Evolutionary conservation across 2,329 filamentous ascomycete genomes (phyloP), one percentile per base, ranked within the genome.

Genomic region (Volutella citrinella): DNA sequence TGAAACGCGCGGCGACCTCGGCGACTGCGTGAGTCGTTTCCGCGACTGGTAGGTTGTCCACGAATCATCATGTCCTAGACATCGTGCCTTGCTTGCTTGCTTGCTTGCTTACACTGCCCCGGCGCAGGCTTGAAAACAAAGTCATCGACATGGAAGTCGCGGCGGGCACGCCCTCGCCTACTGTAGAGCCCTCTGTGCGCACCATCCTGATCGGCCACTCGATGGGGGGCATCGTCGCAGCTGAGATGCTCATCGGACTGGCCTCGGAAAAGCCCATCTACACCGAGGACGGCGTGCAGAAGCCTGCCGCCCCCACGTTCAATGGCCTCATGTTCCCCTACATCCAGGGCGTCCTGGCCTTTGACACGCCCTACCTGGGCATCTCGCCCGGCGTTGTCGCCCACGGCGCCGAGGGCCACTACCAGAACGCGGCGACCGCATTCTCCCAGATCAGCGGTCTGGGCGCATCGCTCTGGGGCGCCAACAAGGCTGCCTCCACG

Each of bases 101-200:
- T n/a, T n/a, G n/a, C n/a, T n/a, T n/a, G n/a, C n/a, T n/a, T n/a
- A n/a, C n/a, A n/a, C n/a, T n/a, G n/a, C n/a, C n/a, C n/a, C n/a
- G n/a, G n/a, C n/a, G n/a, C 37, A 88, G 84, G 87, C 78, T 97
- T 12, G 80, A 90, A 47, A 84, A 96, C 57, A 87, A 87, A 52
- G 87, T 97, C 51, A 96, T 97, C 51, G 93, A 97, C 60, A 71
- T 96, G 52, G 91, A 98, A 64, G 90, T 96, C 37, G 80, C 76
- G 18, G 84, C 86, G 48, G 73, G 74, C 27, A 91, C 88, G 1
- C 78, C 86, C 2, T 90, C 84, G 6, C 90, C 90, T 1, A 95
- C 87, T 1, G 75, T 95, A 44, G 87, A 94, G 42, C 88, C 89
- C 6, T 88, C 84, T 1, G 87, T 95, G 14, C 82, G 81, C 53